Evolutionary conservation across 768 basidiomycete genomes (phyloP).

Genomic region (Boletus patriciae): DNA sequence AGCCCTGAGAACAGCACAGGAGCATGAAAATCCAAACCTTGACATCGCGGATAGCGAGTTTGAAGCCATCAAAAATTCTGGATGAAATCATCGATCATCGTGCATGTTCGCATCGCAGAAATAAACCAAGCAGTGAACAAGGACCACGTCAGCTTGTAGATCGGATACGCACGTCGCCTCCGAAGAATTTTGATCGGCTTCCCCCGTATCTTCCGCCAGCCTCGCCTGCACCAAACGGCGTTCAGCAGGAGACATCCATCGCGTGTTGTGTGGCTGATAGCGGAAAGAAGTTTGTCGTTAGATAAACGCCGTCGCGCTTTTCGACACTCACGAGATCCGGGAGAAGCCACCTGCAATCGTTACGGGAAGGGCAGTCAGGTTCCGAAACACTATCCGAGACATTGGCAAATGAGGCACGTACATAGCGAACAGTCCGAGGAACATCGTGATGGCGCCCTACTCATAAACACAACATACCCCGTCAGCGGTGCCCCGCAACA

Average conservation of each 20-base stretch:
- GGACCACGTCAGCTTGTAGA: background rate
- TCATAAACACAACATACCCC: background rate
- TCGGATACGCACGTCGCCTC: slow-evolving; percentile 16
- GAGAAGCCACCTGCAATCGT: slow-evolving; percentile 46
- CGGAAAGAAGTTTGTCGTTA: background rate
- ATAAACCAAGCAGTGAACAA: background rate
- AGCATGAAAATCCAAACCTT: slow-evolving; percentile 55
- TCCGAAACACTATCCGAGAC: background rate
- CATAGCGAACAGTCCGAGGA: slow-evolving; percentile 56
- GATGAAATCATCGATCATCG: background rate
- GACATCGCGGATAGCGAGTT: slow-evolving; percentile 55
- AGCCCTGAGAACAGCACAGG: slow-evolving; percentile 48
- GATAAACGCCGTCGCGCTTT: background rate
- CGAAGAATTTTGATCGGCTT: slow-evolving; percentile 54
- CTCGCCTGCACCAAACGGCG: slow-evolving; percentile 64
- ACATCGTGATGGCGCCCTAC: slow-evolving; percentile 64
- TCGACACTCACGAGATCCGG: slow-evolving; percentile 55
- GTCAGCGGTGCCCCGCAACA: background rate
- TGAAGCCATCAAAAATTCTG: slow-evolving; percentile 53
- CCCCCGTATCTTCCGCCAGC: slow-evolving; percentile 66
- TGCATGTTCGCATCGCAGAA: background rate
- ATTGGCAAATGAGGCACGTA: slow-evolving; percentile 21
- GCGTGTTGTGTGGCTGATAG: slow-evolving; percentile 57
- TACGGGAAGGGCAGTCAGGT: background rate
- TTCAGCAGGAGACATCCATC: slow-evolving; percentile 54